Conservation (phyloP, 2,329 filamentous ascomycete species). For the Ceratocystis harringtonii region DNA sequence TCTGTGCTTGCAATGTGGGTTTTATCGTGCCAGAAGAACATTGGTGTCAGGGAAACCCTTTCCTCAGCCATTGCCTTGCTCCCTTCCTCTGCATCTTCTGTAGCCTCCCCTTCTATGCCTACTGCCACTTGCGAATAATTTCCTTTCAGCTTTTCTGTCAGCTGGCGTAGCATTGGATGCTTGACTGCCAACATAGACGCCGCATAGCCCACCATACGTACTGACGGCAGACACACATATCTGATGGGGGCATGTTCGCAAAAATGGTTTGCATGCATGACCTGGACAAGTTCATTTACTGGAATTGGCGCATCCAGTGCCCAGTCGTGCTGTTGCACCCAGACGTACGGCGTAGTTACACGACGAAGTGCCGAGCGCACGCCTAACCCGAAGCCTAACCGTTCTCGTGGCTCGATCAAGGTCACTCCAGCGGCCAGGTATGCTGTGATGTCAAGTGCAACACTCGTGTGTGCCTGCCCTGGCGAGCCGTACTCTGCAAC, state of each 20-base stretch:
- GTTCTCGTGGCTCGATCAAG: slow-evolving; percentile 34
- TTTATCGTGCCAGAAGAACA: slow-evolving; percentile 47
- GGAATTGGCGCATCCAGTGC: slow-evolving; percentile 32
- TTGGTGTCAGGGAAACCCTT: slow-evolving; percentile 34
- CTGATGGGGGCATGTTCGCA: slow-evolving; percentile 28
- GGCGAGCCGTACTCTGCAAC: slow-evolving; percentile 36
- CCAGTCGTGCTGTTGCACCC: slow-evolving; percentile 46
- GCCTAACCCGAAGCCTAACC: slow-evolving; percentile 39
- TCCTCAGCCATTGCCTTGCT: neutral
- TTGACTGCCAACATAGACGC: slow-evolving; percentile 31
- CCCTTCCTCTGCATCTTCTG: neutral
- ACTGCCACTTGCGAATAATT: neutral
- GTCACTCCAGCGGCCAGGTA: slow-evolving; percentile 24
- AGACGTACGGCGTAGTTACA: slow-evolving; percentile 36
- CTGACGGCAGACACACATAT: slow-evolving; percentile 39
- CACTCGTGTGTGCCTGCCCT: slow-evolving; percentile 21
- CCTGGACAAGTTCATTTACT: slow-evolving; percentile 28
- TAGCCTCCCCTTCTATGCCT: neutral
- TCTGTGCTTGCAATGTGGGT: slow-evolving; percentile 35
- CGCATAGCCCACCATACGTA: slow-evolving; percentile 38
- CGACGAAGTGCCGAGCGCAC: slow-evolving; percentile 37
- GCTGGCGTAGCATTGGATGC: slow-evolving; percentile 28
- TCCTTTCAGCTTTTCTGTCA: slow-evolving; percentile 30
- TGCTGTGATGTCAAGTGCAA: slow-evolving; percentile 27
- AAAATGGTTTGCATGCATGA: slow-evolving; percentile 29